Percentiles rank a stretch among this genome's conserved stretches.
phyloP scores from a whole-genome alignment of 768 basidiomycete species.

The Tulasnella sp. region DNA sequence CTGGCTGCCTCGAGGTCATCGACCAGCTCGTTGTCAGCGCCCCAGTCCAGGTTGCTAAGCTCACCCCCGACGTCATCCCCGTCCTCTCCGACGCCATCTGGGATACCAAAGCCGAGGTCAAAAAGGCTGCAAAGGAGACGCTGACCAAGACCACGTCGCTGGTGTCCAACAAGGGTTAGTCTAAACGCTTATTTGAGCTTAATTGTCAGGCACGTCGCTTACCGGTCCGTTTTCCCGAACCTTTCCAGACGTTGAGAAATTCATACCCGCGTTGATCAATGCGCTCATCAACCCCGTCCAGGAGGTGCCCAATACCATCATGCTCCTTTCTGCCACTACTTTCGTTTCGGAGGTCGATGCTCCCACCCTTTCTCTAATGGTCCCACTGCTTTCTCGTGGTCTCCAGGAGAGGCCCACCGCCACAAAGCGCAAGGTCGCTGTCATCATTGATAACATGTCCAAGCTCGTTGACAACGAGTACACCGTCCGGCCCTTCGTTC shows the following conservation, averaged over 20 bases:
- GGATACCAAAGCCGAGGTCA: conserved; percentile 98
- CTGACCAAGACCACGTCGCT: conserved; percentile 90
- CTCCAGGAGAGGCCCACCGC: conserved; percentile 88
- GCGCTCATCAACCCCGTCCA: conserved; percentile 98
- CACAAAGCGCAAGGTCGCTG: conserved; percentile 94
- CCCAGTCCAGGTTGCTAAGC: conserved; percentile 68
- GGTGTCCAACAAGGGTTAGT: conserved; percentile 90
- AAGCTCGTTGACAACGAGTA: conserved; percentile 92
- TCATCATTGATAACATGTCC: conserved; percentile 97
- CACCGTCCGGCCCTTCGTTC: conserved; percentile 94
- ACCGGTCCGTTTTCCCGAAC: conserved; percentile 4
- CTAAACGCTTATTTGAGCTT: conserved; percentile 40
- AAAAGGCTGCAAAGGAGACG: conserved; percentile 93
- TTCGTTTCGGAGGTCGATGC: conserved; percentile 99
- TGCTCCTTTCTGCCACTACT: conserved; percentile 92
- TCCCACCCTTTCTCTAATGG: conserved; percentile 93
- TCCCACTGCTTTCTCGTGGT: conserved; percentile 89
- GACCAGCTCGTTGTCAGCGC: conserved; percentile 80
- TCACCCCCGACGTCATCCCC: conserved; percentile 91
- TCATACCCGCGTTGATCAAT: conserved; percentile 94
- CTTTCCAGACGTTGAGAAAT: conserved; percentile 29
- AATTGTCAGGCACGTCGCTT: neutral
- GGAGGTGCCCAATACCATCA: conserved; percentile 92
- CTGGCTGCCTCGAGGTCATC: conserved; percentile 65
- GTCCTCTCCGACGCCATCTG: conserved; percentile 91